Evolutionary conservation across 257 asterid genomes (phyloP), one percentile per base, ranked within the genome.

Genomic region (Scutellaria galericulata): DNA sequence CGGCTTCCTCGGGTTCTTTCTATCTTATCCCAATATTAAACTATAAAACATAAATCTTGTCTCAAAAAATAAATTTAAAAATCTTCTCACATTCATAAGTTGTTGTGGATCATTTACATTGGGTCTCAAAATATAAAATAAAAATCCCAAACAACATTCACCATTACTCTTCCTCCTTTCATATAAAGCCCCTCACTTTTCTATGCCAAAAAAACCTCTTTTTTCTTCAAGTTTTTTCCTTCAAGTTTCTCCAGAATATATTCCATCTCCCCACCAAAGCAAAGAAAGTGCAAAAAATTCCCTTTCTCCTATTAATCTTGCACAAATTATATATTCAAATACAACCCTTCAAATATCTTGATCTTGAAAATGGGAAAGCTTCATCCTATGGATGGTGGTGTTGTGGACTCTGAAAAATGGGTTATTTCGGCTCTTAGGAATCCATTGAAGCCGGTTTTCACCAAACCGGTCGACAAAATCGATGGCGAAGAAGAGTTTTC

Each of bases 401-500:
- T 7, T 4, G 59, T 55, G 24, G 83, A 70, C 9, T 66, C 72
- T 11, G 86, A 82, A 37, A 82, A 69, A 6, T 80, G 83, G 81
- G 85, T 75, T 37, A 15, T 78, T 8, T 74, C 77, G 1, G 7
- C 77, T 18, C 27, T 81, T 7, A 42, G 79, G 7, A 41, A 44
- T 24, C 82, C 86, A 2, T 6, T 78, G 80, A 85, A 80, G 79
- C 83, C 87, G 9, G 69, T 82, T 69, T 78, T 71, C 59, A 72
- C 86, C 0, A 77, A 77, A 41, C 59, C 72, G 14, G 14, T 9
- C 35, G 83, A 72, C 64, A 71, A 57, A 27, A 45, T 41, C 44
- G 74, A 63, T 1, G 63, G 46, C 0, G 81, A 75, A 3, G 84
- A 77, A 37, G 82, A 72, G 14, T 73, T 65, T 24, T 67, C 75